Conservation (phyloP, 768 basidiomycete genomes). For the Chalciporus sphaerocephalus region DNA sequence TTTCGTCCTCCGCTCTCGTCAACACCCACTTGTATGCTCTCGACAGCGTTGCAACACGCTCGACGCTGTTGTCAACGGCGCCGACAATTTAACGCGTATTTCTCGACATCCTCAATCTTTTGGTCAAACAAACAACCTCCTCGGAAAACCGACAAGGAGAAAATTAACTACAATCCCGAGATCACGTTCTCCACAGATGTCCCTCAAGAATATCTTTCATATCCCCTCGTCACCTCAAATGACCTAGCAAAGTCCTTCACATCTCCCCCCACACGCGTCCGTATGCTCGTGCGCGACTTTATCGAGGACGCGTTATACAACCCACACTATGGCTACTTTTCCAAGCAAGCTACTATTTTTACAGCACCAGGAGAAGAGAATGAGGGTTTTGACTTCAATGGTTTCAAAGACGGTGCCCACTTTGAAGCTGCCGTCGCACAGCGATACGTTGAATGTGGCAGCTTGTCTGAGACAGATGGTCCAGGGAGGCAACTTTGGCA, state of each 20-base stretch:
- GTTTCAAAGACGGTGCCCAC: constrained; percentile 61
- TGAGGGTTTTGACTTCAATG: constrained; percentile 61
- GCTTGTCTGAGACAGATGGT: constrained; percentile 51
- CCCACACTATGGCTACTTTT: constrained; percentile 96
- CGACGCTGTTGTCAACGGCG: constrained; percentile 19
- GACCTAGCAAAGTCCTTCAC: constrained; percentile 49
- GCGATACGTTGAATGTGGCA: constrained; percentile 70
- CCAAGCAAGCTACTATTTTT: constrained; percentile 89
- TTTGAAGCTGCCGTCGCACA: constrained; percentile 80
- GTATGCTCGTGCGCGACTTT: constrained; percentile 94
- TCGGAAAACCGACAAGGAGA: constrained; percentile 38
- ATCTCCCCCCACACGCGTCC: constrained; percentile 72
- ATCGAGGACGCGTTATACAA: constrained; percentile 98
- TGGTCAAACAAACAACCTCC: constrained; percentile 11
- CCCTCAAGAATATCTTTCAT: constrained; percentile 43
- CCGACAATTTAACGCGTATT: constrained; percentile 21
- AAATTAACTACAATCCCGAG: constrained; percentile 74
- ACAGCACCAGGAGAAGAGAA: constrained; percentile 45
- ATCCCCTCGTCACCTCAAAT: constrained; percentile 65
- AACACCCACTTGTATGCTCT: constrained; percentile 18
- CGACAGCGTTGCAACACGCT: constrained; percentile 15
- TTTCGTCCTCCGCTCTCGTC: constrained; percentile 8
- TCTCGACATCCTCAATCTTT: constrained; percentile 19
- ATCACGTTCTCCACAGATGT: constrained; percentile 49
- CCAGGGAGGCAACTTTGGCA: constrained; percentile 95